Base-by-base conservation (phyloP, 805 yeast genomes). In the Candida saitoana region DNA sequence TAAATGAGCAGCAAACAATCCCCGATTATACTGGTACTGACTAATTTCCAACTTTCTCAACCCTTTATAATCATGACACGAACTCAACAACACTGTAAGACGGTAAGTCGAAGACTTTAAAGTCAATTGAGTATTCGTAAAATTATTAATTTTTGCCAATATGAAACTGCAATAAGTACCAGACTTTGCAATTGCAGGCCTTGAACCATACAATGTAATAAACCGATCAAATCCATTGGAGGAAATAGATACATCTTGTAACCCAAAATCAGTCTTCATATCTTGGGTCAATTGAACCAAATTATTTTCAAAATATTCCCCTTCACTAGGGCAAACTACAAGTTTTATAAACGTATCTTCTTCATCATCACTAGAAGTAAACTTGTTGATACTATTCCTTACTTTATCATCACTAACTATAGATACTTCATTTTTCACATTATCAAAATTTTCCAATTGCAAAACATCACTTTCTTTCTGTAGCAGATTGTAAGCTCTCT, bases 101-200 rank as follows among this genome's bases (percentile, higher is more conserved):
- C 38, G 35, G 45, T 65, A 65, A 43, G 63, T 65, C 22, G 50
- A 39, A 2, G 67, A 61, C 39, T 65, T 66, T 35, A 69, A 57
- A 1, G 70, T 68, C 42, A 49, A 58, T 36, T 57, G 56, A 22
- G 40, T 40, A 6, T 49, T 43, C 16, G 51, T 42, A 7, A 59
- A 30, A 33, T 59, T 60, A 41, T 67, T 67, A 22, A 63, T 39
- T 20, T 50, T 52, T 2, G 60, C 56, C 29, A 61, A 39, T 4
- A 58, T 24, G 43, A 52, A 69, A 2, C 65, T 47, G 9, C 63
- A 36, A 37, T 46, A 67, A 2, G 62, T 40, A 4, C 55, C 53
- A 4, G 62, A 56, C 32, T 56, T 57, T 18, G 60, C 36, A n/a
- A 57, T 46, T 6, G 49, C 39, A 5, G 47, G 45, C 17, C 46